Percentiles rank a stretch among this genome's conserved stretches.
These are phyloP conservation scores for Corchorus capsularis DNA, from an alignment of 345 rosid genomes.

Conservation along the genomic window DNA sequence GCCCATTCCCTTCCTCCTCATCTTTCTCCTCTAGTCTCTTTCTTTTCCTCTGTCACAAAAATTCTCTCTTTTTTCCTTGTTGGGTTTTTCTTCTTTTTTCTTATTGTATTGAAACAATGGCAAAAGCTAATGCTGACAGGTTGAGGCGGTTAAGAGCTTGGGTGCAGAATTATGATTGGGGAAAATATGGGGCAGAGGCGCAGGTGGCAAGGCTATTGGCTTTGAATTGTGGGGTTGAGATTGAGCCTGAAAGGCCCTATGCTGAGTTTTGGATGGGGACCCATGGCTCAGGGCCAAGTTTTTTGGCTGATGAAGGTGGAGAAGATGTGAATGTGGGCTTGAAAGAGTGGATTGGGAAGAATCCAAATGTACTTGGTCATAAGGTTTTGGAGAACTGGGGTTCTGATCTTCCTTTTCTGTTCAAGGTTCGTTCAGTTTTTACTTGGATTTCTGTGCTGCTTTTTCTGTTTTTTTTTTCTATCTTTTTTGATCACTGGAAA, in stretches of 20 bases:
- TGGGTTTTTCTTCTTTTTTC: background rate
- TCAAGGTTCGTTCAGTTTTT: conserved; percentile 62
- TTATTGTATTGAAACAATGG: background rate
- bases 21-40: background rate
- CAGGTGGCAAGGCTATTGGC: conserved; percentile 64
- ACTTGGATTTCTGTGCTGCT: background rate
- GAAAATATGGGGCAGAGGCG: conserved; percentile 63
- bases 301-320: conserved; percentile 38
- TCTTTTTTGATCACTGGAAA: background rate
- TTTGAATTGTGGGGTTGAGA: conserved; percentile 50
- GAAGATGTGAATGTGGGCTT: conserved; percentile 29
- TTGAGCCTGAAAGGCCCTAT: conserved; percentile 55
- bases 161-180: conserved; percentile 91
- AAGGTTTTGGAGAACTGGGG: conserved; percentile 87
- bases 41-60: background rate
- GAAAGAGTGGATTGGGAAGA: conserved; percentile 70
- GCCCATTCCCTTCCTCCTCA: conserved; percentile 2
- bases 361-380: conserved; percentile 75
- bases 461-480: background rate
- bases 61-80: background rate
- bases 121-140: conserved; percentile 32
- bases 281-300: conserved; percentile 86
- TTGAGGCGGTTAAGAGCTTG: conserved; percentile 63
- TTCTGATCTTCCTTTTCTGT: conserved; percentile 92
- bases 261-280: conserved; percentile 92